phyloP scores from a whole-genome alignment of 1,139 yeast species.

The Geotrichum armillariae region DNA sequence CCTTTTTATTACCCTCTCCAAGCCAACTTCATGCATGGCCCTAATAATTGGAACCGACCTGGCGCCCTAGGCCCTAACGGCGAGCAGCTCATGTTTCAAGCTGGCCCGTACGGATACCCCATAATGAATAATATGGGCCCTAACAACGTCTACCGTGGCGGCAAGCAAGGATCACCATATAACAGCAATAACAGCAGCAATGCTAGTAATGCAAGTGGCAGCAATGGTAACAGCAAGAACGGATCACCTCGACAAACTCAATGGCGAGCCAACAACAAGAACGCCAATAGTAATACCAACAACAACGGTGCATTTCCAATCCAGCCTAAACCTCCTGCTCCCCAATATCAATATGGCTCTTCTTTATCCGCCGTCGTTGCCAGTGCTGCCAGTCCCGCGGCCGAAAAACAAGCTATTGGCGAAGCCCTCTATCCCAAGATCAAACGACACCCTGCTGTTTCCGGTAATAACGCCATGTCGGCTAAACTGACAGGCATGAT shows the following conservation, averaged over 20 bases:
- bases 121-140: conserved; percentile 4
- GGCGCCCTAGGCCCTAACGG: conserved; percentile 4
- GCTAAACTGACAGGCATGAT: conserved; percentile 96
- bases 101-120: conserved; percentile 5
- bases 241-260: conserved; percentile 6
- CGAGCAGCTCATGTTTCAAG: not conserved
- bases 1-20: conserved; percentile 7
- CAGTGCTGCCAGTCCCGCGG: conserved; percentile 50
- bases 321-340: conserved; percentile 30
- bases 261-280: conserved; percentile 3
- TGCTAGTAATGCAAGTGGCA: conserved; percentile 2
- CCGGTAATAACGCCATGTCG: conserved; percentile 83
- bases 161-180: not conserved
- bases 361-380: conserved; percentile 37
- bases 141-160: conserved; percentile 4
- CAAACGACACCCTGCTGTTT: conserved; percentile 70
- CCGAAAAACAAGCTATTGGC: conserved; percentile 89
- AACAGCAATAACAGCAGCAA: conserved; percentile 7
- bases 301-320: conserved; percentile 63
- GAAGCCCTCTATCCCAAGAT: conserved; percentile 91
- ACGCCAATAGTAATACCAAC: conserved; percentile 42
- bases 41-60: conserved; percentile 5
- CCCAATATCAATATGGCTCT: conserved; percentile 33
- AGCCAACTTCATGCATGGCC: not conserved
- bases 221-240: not conserved